Conservation (phyloP, 306 rosid species). For the Fragaria iinumae region DNA sequence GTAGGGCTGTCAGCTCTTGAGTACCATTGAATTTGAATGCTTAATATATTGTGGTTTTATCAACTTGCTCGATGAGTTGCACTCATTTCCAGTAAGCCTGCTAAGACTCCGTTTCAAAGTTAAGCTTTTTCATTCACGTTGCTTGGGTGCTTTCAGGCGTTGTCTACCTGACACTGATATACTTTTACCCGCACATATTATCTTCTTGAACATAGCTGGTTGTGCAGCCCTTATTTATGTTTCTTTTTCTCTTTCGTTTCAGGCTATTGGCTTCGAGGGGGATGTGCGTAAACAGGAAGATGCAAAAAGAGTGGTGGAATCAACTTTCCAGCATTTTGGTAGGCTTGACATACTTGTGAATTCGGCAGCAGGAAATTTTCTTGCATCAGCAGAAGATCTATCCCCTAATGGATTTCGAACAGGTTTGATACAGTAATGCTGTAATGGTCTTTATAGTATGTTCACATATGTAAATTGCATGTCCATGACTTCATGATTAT, state of each 20-base stretch:
- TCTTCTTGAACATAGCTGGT: neutral
- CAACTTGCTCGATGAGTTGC: neutral
- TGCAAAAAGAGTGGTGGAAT: slow-evolving; percentile 67
- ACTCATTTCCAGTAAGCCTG: neutral
- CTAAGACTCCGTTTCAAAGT: neutral
- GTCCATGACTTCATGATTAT: neutral
- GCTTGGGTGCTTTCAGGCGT: neutral
- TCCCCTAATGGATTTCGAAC: slow-evolving; percentile 96
- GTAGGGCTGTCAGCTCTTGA: neutral
- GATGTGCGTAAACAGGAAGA: slow-evolving; percentile 93
- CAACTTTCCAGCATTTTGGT: slow-evolving; percentile 67
- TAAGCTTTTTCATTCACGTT: neutral
- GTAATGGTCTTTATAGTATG: neutral
- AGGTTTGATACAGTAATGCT: slow-evolving; percentile 38
- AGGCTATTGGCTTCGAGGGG: slow-evolving; percentile 80
- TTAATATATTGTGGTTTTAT: neutral
- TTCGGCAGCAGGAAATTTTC: slow-evolving; percentile 92
- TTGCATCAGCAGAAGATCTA: slow-evolving; percentile 75
- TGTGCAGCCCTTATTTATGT: neutral
- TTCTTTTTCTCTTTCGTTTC: neutral
- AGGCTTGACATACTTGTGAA: slow-evolving; percentile 81
- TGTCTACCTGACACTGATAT: neutral
- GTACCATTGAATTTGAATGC: neutral
- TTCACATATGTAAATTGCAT: neutral
- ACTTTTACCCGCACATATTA: neutral